phyloP scores from a whole-genome alignment of 495 filamentous ascomycete species.

The Cryomyces antarcticus region DNA sequence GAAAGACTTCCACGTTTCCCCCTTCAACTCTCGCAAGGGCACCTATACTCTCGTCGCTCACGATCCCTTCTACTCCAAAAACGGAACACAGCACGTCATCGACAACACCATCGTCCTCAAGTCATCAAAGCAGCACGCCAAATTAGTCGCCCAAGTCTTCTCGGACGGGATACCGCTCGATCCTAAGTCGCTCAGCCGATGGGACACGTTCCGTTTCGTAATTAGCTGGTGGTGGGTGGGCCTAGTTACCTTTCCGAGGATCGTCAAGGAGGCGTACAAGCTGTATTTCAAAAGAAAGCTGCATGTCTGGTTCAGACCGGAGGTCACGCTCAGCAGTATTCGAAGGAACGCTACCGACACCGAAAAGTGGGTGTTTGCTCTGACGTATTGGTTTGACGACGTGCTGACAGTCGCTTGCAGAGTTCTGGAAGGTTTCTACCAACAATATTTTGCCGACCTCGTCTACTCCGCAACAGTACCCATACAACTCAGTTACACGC shows the following conservation, averaged over 20 bases:
- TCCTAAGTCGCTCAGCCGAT: constrained; percentile 21
- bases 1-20: constrained; percentile 59
- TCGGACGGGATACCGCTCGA: constrained; percentile 28
- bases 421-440: constrained; percentile 30
- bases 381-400: neutral
- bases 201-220: constrained; percentile 27
- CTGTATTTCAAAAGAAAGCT: constrained; percentile 32
- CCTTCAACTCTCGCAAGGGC: constrained; percentile 47
- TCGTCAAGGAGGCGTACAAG: constrained; percentile 31
- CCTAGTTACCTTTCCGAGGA: constrained; percentile 39
- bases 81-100: constrained; percentile 9
- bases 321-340: constrained; percentile 31
- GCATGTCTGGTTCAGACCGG: constrained; percentile 36
- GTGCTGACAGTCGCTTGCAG: constrained; percentile 1
- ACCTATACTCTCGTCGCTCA: constrained; percentile 32
- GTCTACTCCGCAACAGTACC: constrained; percentile 21
- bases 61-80: constrained; percentile 28
- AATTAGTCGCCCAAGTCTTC: constrained; percentile 32
- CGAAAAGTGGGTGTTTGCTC: constrained; percentile 15
- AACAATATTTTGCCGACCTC: constrained; percentile 26
- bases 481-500: constrained; percentile 28
- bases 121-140: constrained; percentile 32
- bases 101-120: constrained; percentile 34
- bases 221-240: constrained; percentile 40
- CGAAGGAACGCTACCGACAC: constrained; percentile 22